phyloP scores from a whole-genome alignment of 177 flowering plant genomes.

The Vitis hybrid region DNA sequence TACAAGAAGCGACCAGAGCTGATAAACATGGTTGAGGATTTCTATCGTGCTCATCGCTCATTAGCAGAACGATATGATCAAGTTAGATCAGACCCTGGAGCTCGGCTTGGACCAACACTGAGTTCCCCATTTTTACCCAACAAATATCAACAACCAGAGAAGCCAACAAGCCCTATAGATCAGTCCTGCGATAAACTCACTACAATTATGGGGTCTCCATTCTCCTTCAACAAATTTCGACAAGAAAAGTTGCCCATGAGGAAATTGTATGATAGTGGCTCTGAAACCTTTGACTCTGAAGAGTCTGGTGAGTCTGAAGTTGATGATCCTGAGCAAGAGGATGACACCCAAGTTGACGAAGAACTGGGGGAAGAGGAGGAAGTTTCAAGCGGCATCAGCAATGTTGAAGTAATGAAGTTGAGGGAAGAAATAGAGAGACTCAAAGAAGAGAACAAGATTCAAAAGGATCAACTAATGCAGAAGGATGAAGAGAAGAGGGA shows the following conservation, averaged over 20 bases:
- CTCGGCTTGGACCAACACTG: conserved; percentile 36
- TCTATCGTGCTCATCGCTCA: conserved; percentile 83
- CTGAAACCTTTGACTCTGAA: conserved; percentile 51
- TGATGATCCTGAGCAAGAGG: conserved; percentile 66
- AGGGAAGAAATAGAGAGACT: conserved; percentile 50
- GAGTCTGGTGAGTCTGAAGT: conserved; percentile 60
- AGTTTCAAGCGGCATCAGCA: conserved; percentile 16
- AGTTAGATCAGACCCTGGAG: conserved; percentile 49
- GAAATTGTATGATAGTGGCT: conserved; percentile 40
- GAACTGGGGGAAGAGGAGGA: conserved; percentile 19
- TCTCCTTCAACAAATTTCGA: conserved; percentile 26
- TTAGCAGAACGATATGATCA: conserved; percentile 79
- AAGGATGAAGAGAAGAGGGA: conserved; percentile 95
- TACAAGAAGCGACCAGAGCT: conserved; percentile 90
- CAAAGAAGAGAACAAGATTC: conserved; percentile 45
- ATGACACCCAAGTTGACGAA: conserved; percentile 20
- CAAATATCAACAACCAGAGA: conserved; percentile 30
- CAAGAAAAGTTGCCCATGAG: conserved; percentile 27
- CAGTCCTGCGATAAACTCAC: too few relatives aligned
- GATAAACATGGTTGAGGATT: conserved; percentile 82
- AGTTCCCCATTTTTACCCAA: conserved; percentile 34
- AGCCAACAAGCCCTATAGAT: background rate
- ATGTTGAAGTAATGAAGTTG: conserved; percentile 22
- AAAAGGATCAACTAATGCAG: conserved; percentile 42
- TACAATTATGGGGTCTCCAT: conserved; percentile 28